Percentiles rank a stretch among this genome's conserved stretches.
Evolutionary conservation across 2,329 filamentous ascomycete genomes (phyloP).

Genomic region (Piedraia hortae): DNA sequence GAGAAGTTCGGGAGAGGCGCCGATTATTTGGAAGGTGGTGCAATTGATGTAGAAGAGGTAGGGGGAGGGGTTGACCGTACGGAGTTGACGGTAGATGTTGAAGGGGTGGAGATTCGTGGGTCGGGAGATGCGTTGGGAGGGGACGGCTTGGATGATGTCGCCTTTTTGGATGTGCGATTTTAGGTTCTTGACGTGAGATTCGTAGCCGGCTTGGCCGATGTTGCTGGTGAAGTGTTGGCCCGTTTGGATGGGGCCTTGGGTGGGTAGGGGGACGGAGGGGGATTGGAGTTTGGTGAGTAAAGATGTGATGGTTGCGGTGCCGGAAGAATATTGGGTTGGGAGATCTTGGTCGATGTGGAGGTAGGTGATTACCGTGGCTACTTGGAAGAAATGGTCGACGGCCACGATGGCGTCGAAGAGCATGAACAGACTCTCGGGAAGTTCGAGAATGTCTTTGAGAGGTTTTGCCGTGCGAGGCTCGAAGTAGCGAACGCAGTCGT

Average conservation of each 20-base stretch:
- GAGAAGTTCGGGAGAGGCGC: slow-evolving; percentile 78
- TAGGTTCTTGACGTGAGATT: slow-evolving; percentile 56
- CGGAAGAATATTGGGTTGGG: slow-evolving; percentile 40
- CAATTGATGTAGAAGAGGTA: slow-evolving; percentile 95
- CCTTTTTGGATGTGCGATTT: slow-evolving; percentile 79
- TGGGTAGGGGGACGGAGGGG: slow-evolving; percentile 37
- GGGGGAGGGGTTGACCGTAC: slow-evolving; percentile 90
- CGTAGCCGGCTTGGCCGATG: slow-evolving; percentile 68
- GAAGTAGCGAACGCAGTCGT: slow-evolving; percentile 93
- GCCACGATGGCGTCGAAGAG: slow-evolving; percentile 83
- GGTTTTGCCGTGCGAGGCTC: slow-evolving; percentile 75
- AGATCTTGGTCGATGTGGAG: slow-evolving; percentile 31
- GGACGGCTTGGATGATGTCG: slow-evolving; percentile 94
- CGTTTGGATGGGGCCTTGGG: slow-evolving; percentile 43
- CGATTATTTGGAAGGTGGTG: slow-evolving; percentile 76
- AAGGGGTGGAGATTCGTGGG: slow-evolving; percentile 84
- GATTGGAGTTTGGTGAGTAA: slow-evolving; percentile 45
- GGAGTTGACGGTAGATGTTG: slow-evolving; percentile 88
- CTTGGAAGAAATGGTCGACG: slow-evolving; percentile 81
- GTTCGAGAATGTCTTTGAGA: slow-evolving; percentile 62
- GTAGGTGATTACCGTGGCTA: slow-evolving; percentile 84
- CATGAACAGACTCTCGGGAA: slow-evolving; percentile 93
- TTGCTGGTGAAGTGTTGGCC: slow-evolving; percentile 72
- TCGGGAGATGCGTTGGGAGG: slow-evolving; percentile 72
- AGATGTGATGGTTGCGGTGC: slow-evolving; percentile 32